A percentile compares a stretch with the other conserved stretches of the same genome.
phyloP scores from a whole-genome alignment of 768 basidiomycete genomes.

The Suillus subaureus region DNA sequence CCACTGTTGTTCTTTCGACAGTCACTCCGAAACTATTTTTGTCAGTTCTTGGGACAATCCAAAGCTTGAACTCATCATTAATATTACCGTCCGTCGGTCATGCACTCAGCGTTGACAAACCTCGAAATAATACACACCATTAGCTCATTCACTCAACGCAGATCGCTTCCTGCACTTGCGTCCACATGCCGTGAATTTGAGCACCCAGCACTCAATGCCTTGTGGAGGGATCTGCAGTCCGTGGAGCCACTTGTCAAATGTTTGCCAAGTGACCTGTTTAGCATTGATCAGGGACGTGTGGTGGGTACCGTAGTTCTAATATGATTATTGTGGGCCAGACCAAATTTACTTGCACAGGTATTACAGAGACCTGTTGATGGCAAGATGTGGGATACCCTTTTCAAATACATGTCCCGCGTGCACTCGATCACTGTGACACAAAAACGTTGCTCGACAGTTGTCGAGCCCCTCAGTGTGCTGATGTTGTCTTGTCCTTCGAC shows the following conservation, averaged over 20 bases:
- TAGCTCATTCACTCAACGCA: neutral
- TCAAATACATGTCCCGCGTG: neutral
- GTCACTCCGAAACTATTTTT: too few species aligned
- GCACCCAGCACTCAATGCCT: neutral
- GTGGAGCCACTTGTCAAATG: neutral
- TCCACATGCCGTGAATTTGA: neutral
- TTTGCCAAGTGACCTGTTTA: neutral
- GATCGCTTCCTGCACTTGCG: neutral
- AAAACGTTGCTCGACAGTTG: neutral
- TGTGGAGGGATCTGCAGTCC: neutral
- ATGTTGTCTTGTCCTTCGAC: conserved; percentile 21
- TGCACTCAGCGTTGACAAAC: neutral
- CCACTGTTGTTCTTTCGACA: too few species aligned
- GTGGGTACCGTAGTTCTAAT: too few species aligned
- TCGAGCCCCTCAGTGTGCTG: conserved; percentile 7
- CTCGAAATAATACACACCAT: neutral
- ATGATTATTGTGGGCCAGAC: too few species aligned
- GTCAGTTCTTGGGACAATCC: neutral
- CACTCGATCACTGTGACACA: conserved; percentile 6
- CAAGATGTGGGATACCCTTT: neutral
- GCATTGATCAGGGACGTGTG: neutral
- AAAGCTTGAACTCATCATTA: neutral
- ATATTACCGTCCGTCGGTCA: neutral
- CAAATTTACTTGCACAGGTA: neutral
- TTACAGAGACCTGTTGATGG: neutral